Evolutionary conservation across 129 eudicot species (phyloP).

Genomic region (Artemisia tridentata): DNA sequence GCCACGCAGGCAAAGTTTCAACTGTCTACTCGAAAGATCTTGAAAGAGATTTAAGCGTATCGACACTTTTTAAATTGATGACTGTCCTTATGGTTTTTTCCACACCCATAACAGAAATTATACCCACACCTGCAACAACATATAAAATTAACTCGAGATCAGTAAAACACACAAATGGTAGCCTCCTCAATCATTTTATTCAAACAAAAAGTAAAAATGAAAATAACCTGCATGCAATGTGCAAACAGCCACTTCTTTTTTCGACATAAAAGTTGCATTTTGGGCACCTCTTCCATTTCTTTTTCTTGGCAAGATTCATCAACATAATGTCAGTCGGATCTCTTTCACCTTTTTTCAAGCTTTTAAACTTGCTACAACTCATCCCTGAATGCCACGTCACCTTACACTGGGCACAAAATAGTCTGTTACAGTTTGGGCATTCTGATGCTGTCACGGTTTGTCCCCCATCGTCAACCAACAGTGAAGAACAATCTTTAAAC

Average conservation of each 20-base stretch:
- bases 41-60: too few species aligned
- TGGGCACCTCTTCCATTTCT: conserved; percentile 54
- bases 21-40: too few species aligned
- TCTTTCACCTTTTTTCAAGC: conserved; percentile 28
- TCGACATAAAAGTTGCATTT: conserved; percentile 45
- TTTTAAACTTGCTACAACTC: conserved; percentile 39
- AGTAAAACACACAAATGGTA: not conserved
- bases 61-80: too few species aligned
- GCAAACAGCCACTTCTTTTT: conserved; percentile 49
- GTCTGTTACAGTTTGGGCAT: conserved; percentile 48
- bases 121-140: conserved; percentile 42
- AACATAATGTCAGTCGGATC: conserved; percentile 34
- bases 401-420: conserved; percentile 52
- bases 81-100: not conserved
- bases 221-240: conserved; percentile 51
- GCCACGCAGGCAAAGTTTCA: too few species aligned
- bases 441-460: conserved; percentile 29
- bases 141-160: not conserved
- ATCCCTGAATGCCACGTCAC: conserved; percentile 53
- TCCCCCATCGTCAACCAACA: conserved; percentile 40
- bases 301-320: conserved; percentile 38
- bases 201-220: not conserved
- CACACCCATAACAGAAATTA: conserved; percentile 55
- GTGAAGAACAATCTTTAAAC: conserved; percentile 50
- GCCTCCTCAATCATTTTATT: not conserved